Evolutionary conservation across 306 rosid species (phyloP).

Genomic region (Lagenaria siceraria): DNA sequence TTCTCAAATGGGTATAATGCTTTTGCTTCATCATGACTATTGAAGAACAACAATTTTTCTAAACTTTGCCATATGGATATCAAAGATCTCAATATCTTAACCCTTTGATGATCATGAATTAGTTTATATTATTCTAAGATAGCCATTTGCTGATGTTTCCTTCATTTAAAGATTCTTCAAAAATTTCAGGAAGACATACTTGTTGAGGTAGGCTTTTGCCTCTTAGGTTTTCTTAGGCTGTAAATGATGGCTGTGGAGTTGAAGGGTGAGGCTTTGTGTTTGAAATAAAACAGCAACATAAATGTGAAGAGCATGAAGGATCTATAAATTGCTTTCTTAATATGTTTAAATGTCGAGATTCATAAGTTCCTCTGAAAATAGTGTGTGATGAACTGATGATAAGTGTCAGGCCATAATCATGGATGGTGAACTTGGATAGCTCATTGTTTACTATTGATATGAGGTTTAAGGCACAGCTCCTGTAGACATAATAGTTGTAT

Average conservation of each 20-base stretch:
- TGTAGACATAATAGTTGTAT: background rate
- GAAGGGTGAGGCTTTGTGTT: background rate
- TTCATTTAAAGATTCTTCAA: background rate
- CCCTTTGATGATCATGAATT: constrained; percentile 1
- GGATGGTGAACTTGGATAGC: background rate
- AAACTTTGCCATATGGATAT: background rate
- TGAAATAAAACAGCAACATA: background rate
- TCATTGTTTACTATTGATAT: background rate
- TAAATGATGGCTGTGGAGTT: background rate
- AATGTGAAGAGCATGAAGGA: background rate
- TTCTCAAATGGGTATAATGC: background rate
- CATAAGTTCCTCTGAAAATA: background rate
- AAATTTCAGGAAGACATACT: background rate
- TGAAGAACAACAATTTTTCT: background rate
- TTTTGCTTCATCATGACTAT: background rate
- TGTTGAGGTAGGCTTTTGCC: background rate
- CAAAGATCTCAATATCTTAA: background rate
- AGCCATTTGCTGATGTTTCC: background rate
- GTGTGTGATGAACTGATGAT: background rate
- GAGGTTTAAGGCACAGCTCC: background rate
- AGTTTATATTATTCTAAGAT: background rate
- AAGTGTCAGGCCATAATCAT: background rate
- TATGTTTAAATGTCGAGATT: background rate
- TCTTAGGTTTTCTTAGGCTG: background rate
- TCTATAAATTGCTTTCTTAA: background rate